phyloP scores from a whole-genome alignment of 805 yeast species.

The Ascoidea tarda region DNA sequence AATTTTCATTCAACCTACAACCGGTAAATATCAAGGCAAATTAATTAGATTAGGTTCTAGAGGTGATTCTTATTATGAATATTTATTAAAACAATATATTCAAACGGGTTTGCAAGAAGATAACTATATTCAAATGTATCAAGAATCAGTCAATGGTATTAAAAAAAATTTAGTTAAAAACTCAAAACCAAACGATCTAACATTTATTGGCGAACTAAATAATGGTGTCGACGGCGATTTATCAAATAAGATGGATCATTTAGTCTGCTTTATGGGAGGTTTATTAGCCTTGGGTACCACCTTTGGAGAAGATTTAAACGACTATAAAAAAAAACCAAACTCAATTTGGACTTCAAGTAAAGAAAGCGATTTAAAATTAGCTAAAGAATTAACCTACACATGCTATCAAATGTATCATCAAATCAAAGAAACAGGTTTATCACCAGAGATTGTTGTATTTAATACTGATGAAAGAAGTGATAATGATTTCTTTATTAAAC shows the following conservation, averaged over 20 bases:
- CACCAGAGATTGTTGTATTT: conserved; percentile 85
- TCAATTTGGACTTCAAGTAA: conserved; percentile 42
- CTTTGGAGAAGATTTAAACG: conserved; percentile 41
- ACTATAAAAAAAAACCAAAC: conserved; percentile 31
- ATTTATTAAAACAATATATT: conserved; percentile 70
- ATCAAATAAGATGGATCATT: conserved; percentile 77
- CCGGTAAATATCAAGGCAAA: conserved; percentile 52
- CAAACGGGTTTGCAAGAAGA: conserved; percentile 53
- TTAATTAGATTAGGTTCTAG: conserved; percentile 76
- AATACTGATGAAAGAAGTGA: conserved; percentile 30
- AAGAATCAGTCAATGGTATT: conserved; percentile 66
- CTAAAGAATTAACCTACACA: conserved; percentile 60
- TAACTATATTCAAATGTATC: conserved; percentile 60
- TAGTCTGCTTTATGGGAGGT: conserved; percentile 88
- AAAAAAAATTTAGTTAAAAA: conserved; percentile 46
- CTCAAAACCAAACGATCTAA: conserved; percentile 47
- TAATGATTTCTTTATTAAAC: conserved; percentile 53
- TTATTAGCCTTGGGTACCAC: conserved; percentile 84
- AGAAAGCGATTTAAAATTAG: conserved; percentile 54
- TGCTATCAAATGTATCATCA: conserved; percentile 79
- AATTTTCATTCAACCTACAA: conserved; percentile 59
- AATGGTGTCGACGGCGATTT: conserved; percentile 47
- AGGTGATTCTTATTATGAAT: conserved; percentile 90
- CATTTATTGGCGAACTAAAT: conserved; percentile 69
- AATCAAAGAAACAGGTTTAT: conserved; percentile 54